phyloP scores from a whole-genome alignment of 176 grass and related monocot species.

The Sorghum bicolor region Sorghum_bicolor_NCBIv3 NC_012879.2:55924501-55925000 shows the following conservation, averaged over 20 bases:
- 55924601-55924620: neutral
- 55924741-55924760: neutral
- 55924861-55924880: too few species aligned
- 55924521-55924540: neutral
- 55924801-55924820: neutral
- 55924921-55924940: too few species aligned
- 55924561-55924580: conserved; percentile 18
- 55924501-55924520: neutral
- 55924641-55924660: neutral
- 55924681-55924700: neutral
- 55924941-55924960: too few species aligned
- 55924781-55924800: neutral
- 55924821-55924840: neutral
- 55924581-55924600: conserved; percentile 31
- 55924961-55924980: too few species aligned
- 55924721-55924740: neutral
- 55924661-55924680: neutral
- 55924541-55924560: neutral
- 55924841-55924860: conserved; percentile 24
- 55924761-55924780: conserved; percentile 10
- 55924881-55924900: too few species aligned
- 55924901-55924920: too few species aligned
- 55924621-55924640: neutral
- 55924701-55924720: neutral
- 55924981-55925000: too few species aligned